Conservation (phyloP, 495 filamentous ascomycete species). For the Geopyxis carbonaria region DNA sequence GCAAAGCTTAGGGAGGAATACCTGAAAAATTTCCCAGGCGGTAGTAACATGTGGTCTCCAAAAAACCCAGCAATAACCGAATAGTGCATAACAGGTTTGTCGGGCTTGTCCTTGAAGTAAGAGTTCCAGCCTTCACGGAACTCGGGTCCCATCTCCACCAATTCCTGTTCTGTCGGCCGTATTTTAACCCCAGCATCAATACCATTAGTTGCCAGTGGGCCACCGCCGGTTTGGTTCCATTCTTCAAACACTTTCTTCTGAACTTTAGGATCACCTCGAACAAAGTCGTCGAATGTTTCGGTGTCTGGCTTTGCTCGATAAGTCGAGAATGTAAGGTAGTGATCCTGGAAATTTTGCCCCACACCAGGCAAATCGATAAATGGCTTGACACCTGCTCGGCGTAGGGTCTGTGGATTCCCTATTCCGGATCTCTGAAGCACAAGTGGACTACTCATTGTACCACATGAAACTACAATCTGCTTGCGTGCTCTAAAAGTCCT, state of each 20-base stretch:
- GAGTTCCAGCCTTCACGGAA: slow-evolving; percentile 57
- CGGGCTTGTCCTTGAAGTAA: slow-evolving; percentile 72
- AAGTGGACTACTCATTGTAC: slow-evolving; percentile 61
- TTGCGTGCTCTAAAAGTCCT: slow-evolving; percentile 54
- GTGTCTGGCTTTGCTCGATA: slow-evolving; percentile 61
- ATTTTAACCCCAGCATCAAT: slow-evolving; percentile 75
- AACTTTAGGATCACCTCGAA: slow-evolving; percentile 52
- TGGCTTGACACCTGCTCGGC: slow-evolving; percentile 49
- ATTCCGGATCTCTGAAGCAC: slow-evolving; percentile 45
- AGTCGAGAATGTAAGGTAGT: slow-evolving; percentile 64
- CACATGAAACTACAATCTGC: slow-evolving; percentile 61
- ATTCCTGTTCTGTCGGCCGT: slow-evolving; percentile 51
- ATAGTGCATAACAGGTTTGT: slow-evolving; percentile 79
- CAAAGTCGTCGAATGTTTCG: slow-evolving; percentile 68
- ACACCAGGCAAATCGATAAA: slow-evolving; percentile 66
- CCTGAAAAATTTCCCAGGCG: slow-evolving; percentile 68
- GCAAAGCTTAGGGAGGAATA: too few species aligned
- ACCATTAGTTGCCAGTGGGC: slow-evolving; percentile 65
- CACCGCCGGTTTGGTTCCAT: slow-evolving; percentile 65
- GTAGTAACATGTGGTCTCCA: slow-evolving; percentile 56
- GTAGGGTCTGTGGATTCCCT: slow-evolving; percentile 54
- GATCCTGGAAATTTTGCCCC: slow-evolving; percentile 70
- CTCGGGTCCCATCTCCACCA: slow-evolving; percentile 49
- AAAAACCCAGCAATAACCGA: slow-evolving; percentile 51
- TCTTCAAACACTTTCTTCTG: slow-evolving; percentile 54